Evolutionary conservation across 1,139 yeast genomes (phyloP), one percentile per base, ranked within the genome.

Genomic region (Kodamaea alishanica): DNA sequence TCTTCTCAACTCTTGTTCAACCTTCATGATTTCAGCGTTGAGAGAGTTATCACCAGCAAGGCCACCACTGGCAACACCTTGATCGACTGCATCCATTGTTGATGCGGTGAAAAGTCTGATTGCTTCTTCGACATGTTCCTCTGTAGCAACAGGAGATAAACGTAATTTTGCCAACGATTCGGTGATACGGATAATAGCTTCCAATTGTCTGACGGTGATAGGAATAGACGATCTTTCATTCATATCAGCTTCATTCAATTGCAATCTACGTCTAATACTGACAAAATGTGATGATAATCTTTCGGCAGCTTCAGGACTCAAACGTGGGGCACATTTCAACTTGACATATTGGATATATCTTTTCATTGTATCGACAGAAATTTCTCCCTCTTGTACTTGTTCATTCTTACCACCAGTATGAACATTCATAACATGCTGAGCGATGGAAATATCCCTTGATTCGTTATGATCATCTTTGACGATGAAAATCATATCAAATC

Each of bases 401-500:
- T 70, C 62, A 36, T 72, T 75, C 34, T 77, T 71, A 38, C 79
- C 79, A 39, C 94, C 95, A 41, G 95, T 86, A 61, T 92, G 99
- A 35, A 94, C 85, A 54, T 87, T 84, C 85, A 92, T 84, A 43
- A 92, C 98, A 61, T 94, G 98, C 48, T 80, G 81, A 3, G 99
- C 99, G 55, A 92, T 89, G 1, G 90, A 81, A 43, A 83, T 75
- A 68, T 94, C 99, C 56, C 95, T 75, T 26, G 72, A 75, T 51
- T 84, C 89, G 56, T 89, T 83, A 61, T 94, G 97, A 41, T 86
- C 96, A 64, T 92, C 99, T 58, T 89, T 92, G 41, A 92, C 96
- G 54, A 92, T 88, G 65, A 89, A 92, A 56, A 92, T 94, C 98
- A 94, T 92, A 65, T 92, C 99, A 60, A 92, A 92, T 68, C 99